Evolutionary conservation across 331 rosid genomes (phyloP).

Genomic region (Malus hybrid): DNA sequence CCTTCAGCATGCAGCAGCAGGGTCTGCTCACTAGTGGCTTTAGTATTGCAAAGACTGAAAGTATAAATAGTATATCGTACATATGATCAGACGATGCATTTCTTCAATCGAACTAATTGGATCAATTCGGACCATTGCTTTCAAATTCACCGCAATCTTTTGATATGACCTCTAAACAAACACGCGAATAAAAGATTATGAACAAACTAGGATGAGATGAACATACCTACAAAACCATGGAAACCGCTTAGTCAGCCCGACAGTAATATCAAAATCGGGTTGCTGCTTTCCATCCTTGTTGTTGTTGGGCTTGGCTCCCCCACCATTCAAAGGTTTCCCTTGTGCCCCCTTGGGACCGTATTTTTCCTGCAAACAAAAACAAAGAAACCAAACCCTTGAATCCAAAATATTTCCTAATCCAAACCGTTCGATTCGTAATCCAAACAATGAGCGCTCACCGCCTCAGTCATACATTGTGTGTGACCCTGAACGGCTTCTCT

Average conservation of each 20-base stretch:
- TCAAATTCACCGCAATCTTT: neutral
- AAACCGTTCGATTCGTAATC: neutral
- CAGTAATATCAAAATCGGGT: slow-evolving; percentile 52
- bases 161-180: neutral
- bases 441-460: slow-evolving; percentile 35
- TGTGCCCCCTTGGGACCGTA: slow-evolving; percentile 78
- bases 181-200: neutral
- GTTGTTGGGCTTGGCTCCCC: slow-evolving; percentile 34
- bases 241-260: slow-evolving; percentile 44
- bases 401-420: neutral
- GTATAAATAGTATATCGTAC: neutral
- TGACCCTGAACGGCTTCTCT: slow-evolving; percentile 68
- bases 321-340: slow-evolving; percentile 37
- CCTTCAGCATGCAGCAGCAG: slow-evolving; percentile 95
- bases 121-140: too few relatives aligned
- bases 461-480: slow-evolving; percentile 84
- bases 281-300: slow-evolving; percentile 41
- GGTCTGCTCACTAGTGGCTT: slow-evolving; percentile 51
- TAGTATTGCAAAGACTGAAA: slow-evolving; percentile 51
- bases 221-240: slow-evolving; percentile 54
- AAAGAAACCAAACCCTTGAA: neutral
- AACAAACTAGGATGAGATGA: neutral
- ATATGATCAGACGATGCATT: neutral
- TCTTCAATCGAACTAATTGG: neutral
- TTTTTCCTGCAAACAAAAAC: slow-evolving; percentile 48